Percentiles rank a stretch among this genome's conserved stretches.
Conservation (phyloP, 2,329 filamentous ascomycete species). For the Biscogniauxia sp. region DNA sequence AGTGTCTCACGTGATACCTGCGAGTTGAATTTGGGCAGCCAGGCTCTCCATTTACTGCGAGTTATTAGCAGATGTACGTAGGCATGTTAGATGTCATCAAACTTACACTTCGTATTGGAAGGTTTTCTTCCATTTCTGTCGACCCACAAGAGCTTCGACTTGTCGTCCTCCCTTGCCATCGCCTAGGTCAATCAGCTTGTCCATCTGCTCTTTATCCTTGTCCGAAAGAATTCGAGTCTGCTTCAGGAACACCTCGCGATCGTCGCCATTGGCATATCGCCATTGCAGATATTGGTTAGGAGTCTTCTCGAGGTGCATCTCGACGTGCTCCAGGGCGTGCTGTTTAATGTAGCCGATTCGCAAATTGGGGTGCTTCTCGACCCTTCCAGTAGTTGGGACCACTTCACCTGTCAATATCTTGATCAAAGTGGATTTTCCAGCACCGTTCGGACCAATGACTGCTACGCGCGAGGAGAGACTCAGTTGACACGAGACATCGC, state of each 20-base stretch:
- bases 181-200: slow-evolving; percentile 79
- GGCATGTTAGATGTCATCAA: background rate
- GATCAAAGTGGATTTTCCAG: slow-evolving; percentile 96
- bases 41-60: slow-evolving; percentile 80
- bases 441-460: slow-evolving; percentile 96
- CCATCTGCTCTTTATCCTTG: slow-evolving; percentile 86
- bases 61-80: slow-evolving; percentile 25
- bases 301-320: slow-evolving; percentile 99
- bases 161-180: slow-evolving; percentile 77
- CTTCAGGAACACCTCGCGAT: slow-evolving; percentile 96
- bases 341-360: slow-evolving; percentile 99
- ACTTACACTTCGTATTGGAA: slow-evolving; percentile 94
- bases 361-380: slow-evolving; percentile 97
- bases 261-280: slow-evolving; percentile 96
- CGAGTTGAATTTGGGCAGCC: slow-evolving; percentile 89
- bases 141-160: slow-evolving; percentile 87
- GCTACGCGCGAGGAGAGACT: slow-evolving; percentile 88
- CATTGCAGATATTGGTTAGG: slow-evolving; percentile 98
- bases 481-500: slow-evolving; percentile 83
- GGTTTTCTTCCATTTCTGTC: slow-evolving; percentile 98
- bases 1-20: slow-evolving; percentile 93
- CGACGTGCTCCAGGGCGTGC: slow-evolving; percentile 97
- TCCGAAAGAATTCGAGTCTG: slow-evolving; percentile 88
- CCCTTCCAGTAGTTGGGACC: slow-evolving; percentile 77
- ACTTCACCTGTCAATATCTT: slow-evolving; percentile 94